Evolutionary conservation across 1,284 basidiomycete genomes (phyloP).

Genomic region (Coriolopsis trogii): DNA sequence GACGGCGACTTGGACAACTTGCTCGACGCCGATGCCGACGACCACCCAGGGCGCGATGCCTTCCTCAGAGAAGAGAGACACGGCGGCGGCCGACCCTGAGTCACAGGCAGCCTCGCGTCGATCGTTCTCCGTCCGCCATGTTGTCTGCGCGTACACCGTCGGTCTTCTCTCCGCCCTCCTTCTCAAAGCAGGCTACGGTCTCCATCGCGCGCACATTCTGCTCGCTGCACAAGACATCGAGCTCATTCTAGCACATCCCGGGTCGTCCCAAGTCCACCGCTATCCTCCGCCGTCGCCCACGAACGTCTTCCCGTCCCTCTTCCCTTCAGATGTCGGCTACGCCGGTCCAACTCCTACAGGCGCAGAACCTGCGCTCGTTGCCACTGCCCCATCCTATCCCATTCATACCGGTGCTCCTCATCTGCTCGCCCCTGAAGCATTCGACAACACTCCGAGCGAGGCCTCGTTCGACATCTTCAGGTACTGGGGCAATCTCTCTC

Average conservation of each 20-base stretch:
- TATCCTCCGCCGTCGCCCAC: slow-evolving; percentile 75
- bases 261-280: slow-evolving; percentile 65
- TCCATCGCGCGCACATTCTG: not conserved
- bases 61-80: too few species aligned
- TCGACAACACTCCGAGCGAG: slow-evolving; percentile 17
- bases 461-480: slow-evolving; percentile 65
- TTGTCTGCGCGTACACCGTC: not conserved
- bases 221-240: too few species aligned
- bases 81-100: too few species aligned
- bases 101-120: too few species aligned
- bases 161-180: slow-evolving; percentile 5
- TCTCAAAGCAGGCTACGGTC: not conserved
- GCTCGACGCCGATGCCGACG: too few species aligned
- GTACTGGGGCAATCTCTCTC: slow-evolving; percentile 83
- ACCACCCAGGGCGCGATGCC: too few species aligned
- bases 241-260: slow-evolving; percentile 56
- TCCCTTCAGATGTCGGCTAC: slow-evolving; percentile 80
- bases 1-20: too few species aligned
- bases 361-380: slow-evolving; percentile 78
- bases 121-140: not conserved
- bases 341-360: slow-evolving; percentile 85
- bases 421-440: slow-evolving; percentile 54
- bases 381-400: slow-evolving; percentile 78
- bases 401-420: slow-evolving; percentile 71
- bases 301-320: slow-evolving; percentile 66